These are phyloP conservation scores for Ophiorrhiza pumila DNA, from an alignment of 257 asterid species.

Conservation along the genomic window DNA sequence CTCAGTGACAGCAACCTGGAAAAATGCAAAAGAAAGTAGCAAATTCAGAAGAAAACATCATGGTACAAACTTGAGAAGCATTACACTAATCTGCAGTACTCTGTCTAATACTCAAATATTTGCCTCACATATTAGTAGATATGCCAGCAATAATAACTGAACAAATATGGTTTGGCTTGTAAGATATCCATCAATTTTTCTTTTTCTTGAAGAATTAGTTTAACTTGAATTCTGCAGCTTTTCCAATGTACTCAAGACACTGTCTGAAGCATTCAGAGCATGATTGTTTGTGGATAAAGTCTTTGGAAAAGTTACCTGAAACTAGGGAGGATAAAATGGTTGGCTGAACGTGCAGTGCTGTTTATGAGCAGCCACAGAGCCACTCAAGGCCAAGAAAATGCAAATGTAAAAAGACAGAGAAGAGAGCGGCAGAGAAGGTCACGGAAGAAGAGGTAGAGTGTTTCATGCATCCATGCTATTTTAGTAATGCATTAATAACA, in stretches of 20 bases:
- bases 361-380: conserved; percentile 9
- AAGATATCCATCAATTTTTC: conserved; percentile 12
- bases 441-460: conserved; percentile 6
- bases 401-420: conserved; percentile 1
- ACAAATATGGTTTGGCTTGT: conserved; percentile 7
- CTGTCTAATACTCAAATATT: no score
- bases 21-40: not conserved
- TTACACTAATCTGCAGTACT: not conserved
- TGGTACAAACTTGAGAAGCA: not conserved
- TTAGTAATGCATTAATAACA: not conserved
- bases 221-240: conserved; percentile 7
- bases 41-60: not conserved
- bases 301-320: conserved; percentile 9
- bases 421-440: conserved; percentile 6
- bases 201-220: conserved; percentile 18
- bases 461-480: conserved; percentile 2
- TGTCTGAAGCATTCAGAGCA: conserved; percentile 7
- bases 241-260: not conserved
- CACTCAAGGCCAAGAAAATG: conserved; percentile 6
- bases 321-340: conserved; percentile 12
- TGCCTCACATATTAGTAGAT: not conserved
- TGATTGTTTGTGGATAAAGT: not conserved
- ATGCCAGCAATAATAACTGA: not conserved
- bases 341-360: not conserved
- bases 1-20: conserved; percentile 12